Base-by-base conservation (phyloP, 192 early-diverging fungal genomes). In the Haplosporangium gracile region DNA sequence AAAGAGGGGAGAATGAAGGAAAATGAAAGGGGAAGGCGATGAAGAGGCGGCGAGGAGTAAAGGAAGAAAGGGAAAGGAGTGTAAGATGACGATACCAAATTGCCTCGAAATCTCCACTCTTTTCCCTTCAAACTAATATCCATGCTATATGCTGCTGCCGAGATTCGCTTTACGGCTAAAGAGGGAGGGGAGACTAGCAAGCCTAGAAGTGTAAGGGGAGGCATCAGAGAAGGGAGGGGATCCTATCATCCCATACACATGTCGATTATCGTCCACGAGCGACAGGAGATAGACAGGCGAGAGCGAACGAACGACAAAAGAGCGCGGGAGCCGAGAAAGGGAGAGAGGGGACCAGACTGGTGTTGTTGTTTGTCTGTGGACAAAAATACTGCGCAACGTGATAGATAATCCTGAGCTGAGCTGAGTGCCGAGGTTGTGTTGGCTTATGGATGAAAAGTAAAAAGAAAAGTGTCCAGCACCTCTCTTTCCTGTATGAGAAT, bases 261-360 rank as follows among this genome's bases (percentile, higher is more conserved):
- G 60, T 65, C 60, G 60, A 65, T 65, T 65, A 65, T 65, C 60
- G 60, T 32, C 60, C 60, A 65, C 60, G 60, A 65, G 60, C n/a
- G n/a, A 26, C 55, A 57, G 49, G 49, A 51, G 49, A 22, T 18
- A 51, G 18, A 26, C 1, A 13, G 26, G 60, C 2, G 60, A 65
- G 49, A 51, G 18, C 26, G 9, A 63, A 26, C 60, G 26, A 26
- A 29, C 24, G 60, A 63, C 10, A n/a, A 60, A 51, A 51, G 47
- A 63, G 60, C 60, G 60, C 60, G 26, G 60, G 60, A 63, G 60
- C 9, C 10, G 26, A 63, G 26, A 29, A 32, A 63, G 29, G 26
- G 26, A 60, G 55, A n/a, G 18, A 60, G 55, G 55, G 18, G 53
- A 1, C 49, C 49, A 51, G 49, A 51, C 49, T 51, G 49, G 49